Evolutionary conservation across 2,329 filamentous ascomycete species (phyloP).

Genomic region (Nigrospora sphaerica): DNA sequence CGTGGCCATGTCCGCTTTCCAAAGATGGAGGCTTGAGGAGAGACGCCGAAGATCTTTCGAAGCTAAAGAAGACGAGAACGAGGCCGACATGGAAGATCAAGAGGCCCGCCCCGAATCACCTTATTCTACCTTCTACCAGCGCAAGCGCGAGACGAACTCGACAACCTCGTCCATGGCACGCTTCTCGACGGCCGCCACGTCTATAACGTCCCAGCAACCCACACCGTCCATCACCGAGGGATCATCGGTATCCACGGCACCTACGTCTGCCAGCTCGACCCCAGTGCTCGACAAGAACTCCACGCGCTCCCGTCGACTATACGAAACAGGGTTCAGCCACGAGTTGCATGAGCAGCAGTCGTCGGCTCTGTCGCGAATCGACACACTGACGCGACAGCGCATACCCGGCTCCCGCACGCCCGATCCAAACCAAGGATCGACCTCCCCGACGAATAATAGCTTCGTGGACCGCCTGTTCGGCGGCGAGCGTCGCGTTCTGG

Average conservation of each 20-base stretch:
- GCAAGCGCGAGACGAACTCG: conserved; percentile 79
- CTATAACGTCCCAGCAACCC: conserved; percentile 65
- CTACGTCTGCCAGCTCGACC: conserved; percentile 29
- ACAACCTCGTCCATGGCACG: conserved; percentile 69
- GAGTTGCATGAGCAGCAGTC: conserved; percentile 75
- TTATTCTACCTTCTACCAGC: conserved; percentile 57
- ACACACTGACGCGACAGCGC: conserved; percentile 65
- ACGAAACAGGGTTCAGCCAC: conserved; percentile 75
- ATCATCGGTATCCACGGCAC: conserved; percentile 30
- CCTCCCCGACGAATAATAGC: conserved; percentile 36
- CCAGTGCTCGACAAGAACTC: conserved; percentile 53
- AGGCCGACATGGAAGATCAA: conserved; percentile 29
- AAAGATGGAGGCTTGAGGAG: conserved; percentile 61
- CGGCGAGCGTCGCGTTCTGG: conserved; percentile 36
- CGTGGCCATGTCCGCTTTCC: conserved; percentile 74
- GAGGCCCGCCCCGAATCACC: conserved; percentile 45
- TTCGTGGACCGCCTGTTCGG: conserved; percentile 39
- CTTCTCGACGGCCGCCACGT: conserved; percentile 83
- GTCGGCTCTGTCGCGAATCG: conserved; percentile 69
- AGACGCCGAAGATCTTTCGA: conserved; percentile 39
- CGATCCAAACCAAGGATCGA: conserved; percentile 34
- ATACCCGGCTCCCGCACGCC: conserved; percentile 43
- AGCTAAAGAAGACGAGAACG: conserved; percentile 28
- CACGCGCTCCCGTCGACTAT: conserved; percentile 67
- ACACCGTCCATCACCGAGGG: conserved; percentile 44